Evolutionary conservation across 495 filamentous ascomycete species (phyloP), one percentile per base, ranked within the genome.

Genomic region (Pseudevernia furfuracea): DNA sequence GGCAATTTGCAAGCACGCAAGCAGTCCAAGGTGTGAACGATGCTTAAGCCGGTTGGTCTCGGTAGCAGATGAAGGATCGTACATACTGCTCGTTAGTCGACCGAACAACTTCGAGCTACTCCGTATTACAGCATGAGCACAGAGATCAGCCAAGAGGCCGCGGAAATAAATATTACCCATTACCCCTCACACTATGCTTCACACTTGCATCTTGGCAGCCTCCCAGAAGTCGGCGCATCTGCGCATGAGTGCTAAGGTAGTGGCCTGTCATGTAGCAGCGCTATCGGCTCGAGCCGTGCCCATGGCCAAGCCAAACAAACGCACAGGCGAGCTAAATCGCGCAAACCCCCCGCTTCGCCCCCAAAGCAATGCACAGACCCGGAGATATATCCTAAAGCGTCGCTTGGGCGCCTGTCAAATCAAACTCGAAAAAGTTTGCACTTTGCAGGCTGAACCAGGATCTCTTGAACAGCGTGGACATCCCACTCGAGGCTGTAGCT

Each of bases 231-330:
- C 10, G 44, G 28, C 36, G n/a, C 43, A 43, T 59, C 36, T 30
- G 43, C 38, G 36, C 7, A 48, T 60, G 36, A 46, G 19, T 34
- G 10, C 14, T 48, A n/a, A n/a, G n/a, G n/a, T n/a, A 30, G 12
- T 28, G 59, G 23, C 64, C 62, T 60, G 28, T 53, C 49, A 17
- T 53, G 49, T 15, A 17, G 49, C 49, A 53, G 25, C 49, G 49
- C 49, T 53, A 53, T 19, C 49, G 49, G 49, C 49, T 53, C 49
- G 49, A 53, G 49, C 49, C 49, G 49, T 32, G 19, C 12, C 28
- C 49, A 53, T 21, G 12, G 25, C 49, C 49, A 32, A 44, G 49
- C 49, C 49, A 53, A 53, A 53, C 28, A 53, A 53, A 53, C 49
- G 49, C 49, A 53, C 28, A 28, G 49, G 49, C 49, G 49, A 53